Evolutionary conservation across 2,329 filamentous ascomycete genomes (phyloP), one percentile per base, ranked within the genome.

Genomic region (Diaporthe caulivora): DNA sequence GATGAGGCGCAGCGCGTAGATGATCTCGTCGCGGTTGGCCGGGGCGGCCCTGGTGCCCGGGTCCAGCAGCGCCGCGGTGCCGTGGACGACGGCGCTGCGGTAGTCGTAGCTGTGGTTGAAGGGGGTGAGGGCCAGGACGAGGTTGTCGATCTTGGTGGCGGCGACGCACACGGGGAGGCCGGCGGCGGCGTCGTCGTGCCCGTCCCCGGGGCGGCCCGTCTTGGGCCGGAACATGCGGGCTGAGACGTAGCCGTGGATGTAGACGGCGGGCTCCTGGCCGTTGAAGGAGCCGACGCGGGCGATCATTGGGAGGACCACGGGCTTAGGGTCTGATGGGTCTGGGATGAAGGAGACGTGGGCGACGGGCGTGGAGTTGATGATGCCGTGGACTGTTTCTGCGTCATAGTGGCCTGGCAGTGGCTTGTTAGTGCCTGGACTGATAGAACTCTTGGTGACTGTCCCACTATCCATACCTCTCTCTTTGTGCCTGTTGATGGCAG

Each of bases 81-180:
- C 95, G 79, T 96, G 95, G 17, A 97, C 86, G 11, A 95, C 86
- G 15, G 93, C 93, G 51, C 92, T 94, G 75, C 94, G 93, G 84
- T 97, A 97, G 86, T 97, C 96, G 86, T 94, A 95, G 84, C 90
- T 94, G 85, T 97, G 94, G 74, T 89, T 90, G 84, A 94, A 93
- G 17, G 94, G 93, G 0, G 94, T 95, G 18, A 97, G 88, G 26
- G 93, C 89, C 42, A 97, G 89, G 11, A 97, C 91, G 69, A 97
- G 86, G 51, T 94, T 95, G 83, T 97, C 94, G 51, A 97, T 84
- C 80, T 93, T 91, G 58, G 91, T 93, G 1, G 93, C 93, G 29
- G 92, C 88, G 44, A 97, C 86, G 79, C 90, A 93, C 54, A 97
- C 84, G 1, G 94, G 93, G 26, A 97, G 82, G 13, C 92, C 92